These are phyloP conservation scores for Selaginella moellendorffii DNA, from an alignment of 75 land plant genomes.

Conservation along the genomic window DNA sequence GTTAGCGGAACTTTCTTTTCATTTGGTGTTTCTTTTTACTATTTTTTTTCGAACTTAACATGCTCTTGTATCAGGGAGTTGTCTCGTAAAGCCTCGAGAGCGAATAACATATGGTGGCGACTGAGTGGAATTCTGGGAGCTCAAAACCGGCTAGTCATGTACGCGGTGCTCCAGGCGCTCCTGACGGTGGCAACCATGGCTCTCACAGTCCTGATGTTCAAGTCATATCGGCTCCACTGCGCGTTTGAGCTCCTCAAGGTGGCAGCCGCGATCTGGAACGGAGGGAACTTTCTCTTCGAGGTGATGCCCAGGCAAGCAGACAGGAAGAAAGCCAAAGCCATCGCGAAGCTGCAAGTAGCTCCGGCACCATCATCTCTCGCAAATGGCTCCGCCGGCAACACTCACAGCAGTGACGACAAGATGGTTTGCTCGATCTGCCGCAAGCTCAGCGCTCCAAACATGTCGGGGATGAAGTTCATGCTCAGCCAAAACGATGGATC, in stretches of 20 bases:
- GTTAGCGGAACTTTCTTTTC: too few species aligned
- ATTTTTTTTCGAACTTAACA: too few species aligned
- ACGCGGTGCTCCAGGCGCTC: neutral
- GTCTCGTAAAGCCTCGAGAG: conserved; percentile 1
- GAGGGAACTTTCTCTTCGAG: conserved; percentile 16
- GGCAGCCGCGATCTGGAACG: conserved; percentile 4
- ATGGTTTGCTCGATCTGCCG: neutral
- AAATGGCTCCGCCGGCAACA: too few species aligned
- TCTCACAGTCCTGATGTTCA: neutral
- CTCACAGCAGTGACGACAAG: neutral
- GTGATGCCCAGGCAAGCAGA: conserved; percentile 86
- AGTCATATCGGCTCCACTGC: neutral
- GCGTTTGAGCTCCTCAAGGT: conserved; percentile 5
- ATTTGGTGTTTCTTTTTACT: too few species aligned
- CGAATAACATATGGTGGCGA: conserved; percentile 10
- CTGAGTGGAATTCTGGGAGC: conserved; percentile 2
- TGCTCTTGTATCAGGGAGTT: too few species aligned
- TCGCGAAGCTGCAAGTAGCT: neutral
- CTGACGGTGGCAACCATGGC: conserved; percentile 3
- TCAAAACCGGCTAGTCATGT: conserved; percentile 4
- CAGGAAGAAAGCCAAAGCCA: conserved; percentile 71
- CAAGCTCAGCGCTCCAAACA: neutral
- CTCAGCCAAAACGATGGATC: neutral
- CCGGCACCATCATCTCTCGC: too few species aligned
- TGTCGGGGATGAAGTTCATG: neutral